A percentile compares a stretch with the other conserved stretches of the same genome.
Evolutionary conservation across 768 basidiomycete species (phyloP).

Genomic region (Termitomyces sp.): DNA sequence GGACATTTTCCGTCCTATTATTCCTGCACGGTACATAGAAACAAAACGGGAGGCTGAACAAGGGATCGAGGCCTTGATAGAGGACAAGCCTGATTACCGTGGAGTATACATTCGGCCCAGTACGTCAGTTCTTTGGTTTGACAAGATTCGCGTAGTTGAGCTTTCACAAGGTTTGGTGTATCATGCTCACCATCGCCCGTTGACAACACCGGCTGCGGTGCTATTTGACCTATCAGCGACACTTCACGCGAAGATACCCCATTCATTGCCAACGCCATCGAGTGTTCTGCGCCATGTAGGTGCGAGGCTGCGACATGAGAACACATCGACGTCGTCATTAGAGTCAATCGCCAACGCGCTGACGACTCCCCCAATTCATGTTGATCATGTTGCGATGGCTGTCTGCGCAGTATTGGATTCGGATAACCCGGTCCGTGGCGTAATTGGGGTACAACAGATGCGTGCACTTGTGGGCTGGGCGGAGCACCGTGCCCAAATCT

Average conservation of each 20-base stretch:
- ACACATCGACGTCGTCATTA: slow-evolving; percentile 35
- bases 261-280: slow-evolving; percentile 59
- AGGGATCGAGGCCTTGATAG: slow-evolving; percentile 53
- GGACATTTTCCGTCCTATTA: slow-evolving; percentile 83
- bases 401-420: slow-evolving; percentile 60
- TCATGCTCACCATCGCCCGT: slow-evolving; percentile 89
- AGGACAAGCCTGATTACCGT: slow-evolving; percentile 41
- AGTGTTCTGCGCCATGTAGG: slow-evolving; percentile 52
- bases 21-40: slow-evolving; percentile 83
- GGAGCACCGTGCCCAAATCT: not conserved
- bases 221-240: slow-evolving; percentile 77
- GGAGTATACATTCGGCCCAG: slow-evolving; percentile 88
- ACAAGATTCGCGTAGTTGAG: slow-evolving; percentile 1
- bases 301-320: slow-evolving; percentile 25
- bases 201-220: slow-evolving; percentile 81
- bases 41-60: slow-evolving; percentile 92
- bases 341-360: slow-evolving; percentile 75
- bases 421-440: slow-evolving; percentile 48
- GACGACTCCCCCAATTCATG: slow-evolving; percentile 87
- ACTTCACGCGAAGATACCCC: slow-evolving; percentile 58
- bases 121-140: slow-evolving; percentile 32
- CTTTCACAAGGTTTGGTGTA: slow-evolving; percentile 78
- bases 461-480: slow-evolving; percentile 70
- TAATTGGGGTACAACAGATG: slow-evolving; percentile 70
- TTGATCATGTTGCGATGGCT: slow-evolving; percentile 90